Base-by-base conservation (phyloP, 2,329 filamentous ascomycete species). In the Cytospora paraplurivora region DNA sequence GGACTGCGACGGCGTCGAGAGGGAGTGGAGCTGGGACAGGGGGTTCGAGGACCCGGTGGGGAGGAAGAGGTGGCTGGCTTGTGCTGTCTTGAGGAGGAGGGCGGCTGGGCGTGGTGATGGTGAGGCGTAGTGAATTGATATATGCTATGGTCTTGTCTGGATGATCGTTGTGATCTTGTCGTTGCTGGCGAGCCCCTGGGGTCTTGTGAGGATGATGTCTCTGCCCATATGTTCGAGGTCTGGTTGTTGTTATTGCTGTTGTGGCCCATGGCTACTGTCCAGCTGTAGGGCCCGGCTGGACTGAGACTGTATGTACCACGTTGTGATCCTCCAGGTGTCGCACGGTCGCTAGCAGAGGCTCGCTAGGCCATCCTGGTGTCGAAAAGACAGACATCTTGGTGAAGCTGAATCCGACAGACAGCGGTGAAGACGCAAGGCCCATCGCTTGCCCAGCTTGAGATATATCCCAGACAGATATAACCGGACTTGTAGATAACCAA, bases 61-160 rank as follows among this genome's bases (percentile, higher is more conserved):
- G 71, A 78, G 86, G 69, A 92, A 92, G 77, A 82, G 86, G 67
- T 92, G 89, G 89, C 76, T 91, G n/a, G 85, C 85, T 5, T 78
- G 91, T 62, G 83, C 80, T 4, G 76, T 83, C 63, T 70, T 88
- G 69, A 82, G 69, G 74, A 76, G 79, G 71, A 65, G 66, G 47
- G 59, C 50, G 38, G 59, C 53, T 44, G 44, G 27, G 44, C 54
- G 19, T 12, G 19, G n/a, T n/a, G n/a, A n/a, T n/a, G n/a, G n/a
- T n/a, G n/a, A n/a, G n/a, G n/a, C n/a, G n/a, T n/a, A n/a, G n/a
- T n/a, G n/a, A n/a, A n/a, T n/a, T n/a, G n/a, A n/a, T n/a, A n/a
- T n/a, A n/a, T n/a, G n/a, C n/a, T n/a, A n/a, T n/a, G n/a, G n/a
- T n/a, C n/a, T n/a, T n/a, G n/a, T n/a, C 34, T 4, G 32, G 33